Percentiles rank a stretch among this genome's conserved stretches.
phyloP scores from a whole-genome alignment of 306 rosid species.

The Medicago lupulina region DNA sequence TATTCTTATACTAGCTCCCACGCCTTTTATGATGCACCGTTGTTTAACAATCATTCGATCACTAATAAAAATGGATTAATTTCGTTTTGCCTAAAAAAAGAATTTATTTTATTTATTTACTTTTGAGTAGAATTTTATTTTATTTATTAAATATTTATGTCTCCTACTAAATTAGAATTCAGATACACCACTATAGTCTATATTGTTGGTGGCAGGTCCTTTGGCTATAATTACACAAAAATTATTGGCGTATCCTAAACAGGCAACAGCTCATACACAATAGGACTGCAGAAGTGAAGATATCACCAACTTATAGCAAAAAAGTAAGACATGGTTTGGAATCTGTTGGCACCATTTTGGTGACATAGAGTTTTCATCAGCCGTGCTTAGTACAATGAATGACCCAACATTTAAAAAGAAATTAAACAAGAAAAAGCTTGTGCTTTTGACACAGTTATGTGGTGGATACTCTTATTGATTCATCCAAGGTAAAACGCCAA shows the following conservation, averaged over 20 bases:
- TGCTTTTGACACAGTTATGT: conserved; percentile 6
- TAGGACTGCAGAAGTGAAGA: not conserved
- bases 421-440: not conserved
- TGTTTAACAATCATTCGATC: no score
- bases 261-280: conserved; percentile 1
- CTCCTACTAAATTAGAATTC: not conserved
- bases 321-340: conserved; percentile 17
- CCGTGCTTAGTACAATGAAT: conserved; percentile 19
- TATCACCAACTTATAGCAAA: conserved; percentile 4
- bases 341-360: conserved; percentile 32
- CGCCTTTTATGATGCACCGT: no score
- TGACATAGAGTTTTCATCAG: conserved; percentile 35
- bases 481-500: not conserved
- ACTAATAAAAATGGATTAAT: no score
- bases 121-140: no score
- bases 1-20: no score
- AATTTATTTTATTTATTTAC: no score
- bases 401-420: not conserved
- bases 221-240: conserved; percentile 17
- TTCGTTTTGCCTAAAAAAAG: no score
- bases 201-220: not conserved
- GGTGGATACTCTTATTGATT: not conserved
- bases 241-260: conserved; percentile 14
- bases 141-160: no score
- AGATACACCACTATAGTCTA: not conserved